A percentile compares a stretch with the other conserved stretches of the same genome.
These are phyloP conservation scores for Kuraishia hungarica DNA, from an alignment of 805 yeast species.

Conservation along the genomic window DNA sequence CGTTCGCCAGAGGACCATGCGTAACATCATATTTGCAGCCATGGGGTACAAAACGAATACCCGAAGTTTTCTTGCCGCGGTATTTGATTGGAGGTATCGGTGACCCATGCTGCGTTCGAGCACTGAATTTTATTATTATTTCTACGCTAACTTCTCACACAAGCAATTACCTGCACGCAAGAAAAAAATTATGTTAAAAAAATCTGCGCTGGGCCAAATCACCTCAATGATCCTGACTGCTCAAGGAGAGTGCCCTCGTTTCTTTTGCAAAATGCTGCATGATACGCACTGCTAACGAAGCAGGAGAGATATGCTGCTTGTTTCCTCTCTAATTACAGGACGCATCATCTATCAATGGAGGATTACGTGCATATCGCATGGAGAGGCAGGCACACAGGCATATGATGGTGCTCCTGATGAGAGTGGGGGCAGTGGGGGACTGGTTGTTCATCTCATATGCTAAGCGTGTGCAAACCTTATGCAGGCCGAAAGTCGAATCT, in stretches of 20 bases:
- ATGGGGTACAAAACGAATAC: neutral
- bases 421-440: too few species aligned
- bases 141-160: too few species aligned
- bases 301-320: neutral
- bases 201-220: too few species aligned
- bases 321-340: neutral
- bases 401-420: neutral
- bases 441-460: neutral
- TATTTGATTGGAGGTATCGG: too few species aligned
- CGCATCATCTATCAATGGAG: neutral
- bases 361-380: neutral
- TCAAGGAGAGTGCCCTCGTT: neutral
- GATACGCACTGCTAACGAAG: neutral
- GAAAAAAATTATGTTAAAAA: too few species aligned
- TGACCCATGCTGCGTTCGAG: too few species aligned
- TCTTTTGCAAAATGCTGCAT: neutral
- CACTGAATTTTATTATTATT: too few species aligned
- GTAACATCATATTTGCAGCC: too few species aligned
- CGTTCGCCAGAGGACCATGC: too few species aligned
- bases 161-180: too few species aligned
- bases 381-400: neutral
- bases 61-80: too few species aligned
- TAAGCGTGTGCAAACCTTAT: neutral
- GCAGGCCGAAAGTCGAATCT: neutral
- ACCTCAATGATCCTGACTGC: neutral